Conservation (phyloP, 768 basidiomycete species). For the Macrocybe gigantea region DNA sequence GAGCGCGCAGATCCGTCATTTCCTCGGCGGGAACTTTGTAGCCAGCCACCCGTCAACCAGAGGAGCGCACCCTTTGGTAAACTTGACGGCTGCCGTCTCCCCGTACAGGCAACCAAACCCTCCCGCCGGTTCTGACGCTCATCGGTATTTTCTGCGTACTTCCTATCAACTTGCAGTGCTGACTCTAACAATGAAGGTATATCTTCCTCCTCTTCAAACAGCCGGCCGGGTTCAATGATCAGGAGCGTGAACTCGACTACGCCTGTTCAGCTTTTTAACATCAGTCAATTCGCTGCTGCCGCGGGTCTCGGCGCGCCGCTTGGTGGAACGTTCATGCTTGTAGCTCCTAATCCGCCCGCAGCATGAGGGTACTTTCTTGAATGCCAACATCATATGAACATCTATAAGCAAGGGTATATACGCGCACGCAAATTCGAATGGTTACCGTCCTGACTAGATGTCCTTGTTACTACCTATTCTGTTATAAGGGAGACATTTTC, state of each 20-base stretch:
- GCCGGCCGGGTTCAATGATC: slow-evolving; percentile 20
- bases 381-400: too few relatives aligned
- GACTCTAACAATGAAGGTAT: slow-evolving; percentile 15
- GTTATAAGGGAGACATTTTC: slow-evolving; percentile 21
- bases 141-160: slow-evolving; percentile 23
- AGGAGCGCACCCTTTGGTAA: slow-evolving; percentile 14
- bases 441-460: too few relatives aligned
- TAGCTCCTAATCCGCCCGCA: slow-evolving; percentile 14
- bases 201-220: slow-evolving; percentile 29
- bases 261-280: slow-evolving; percentile 21
- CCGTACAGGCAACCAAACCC: slow-evolving; percentile 36
- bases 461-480: too few relatives aligned
- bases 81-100: slow-evolving; percentile 35
- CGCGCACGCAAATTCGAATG: too few relatives aligned
- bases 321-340: slow-evolving; percentile 31
- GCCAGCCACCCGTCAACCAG: background rate
- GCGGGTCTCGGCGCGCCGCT: slow-evolving; percentile 26
- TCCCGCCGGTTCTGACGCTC: slow-evolving; percentile 33
- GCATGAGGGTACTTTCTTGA: too few relatives aligned
- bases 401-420: too few relatives aligned
- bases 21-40: slow-evolving; percentile 23
- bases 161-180: too few relatives aligned
- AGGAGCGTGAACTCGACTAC: slow-evolving; percentile 21
- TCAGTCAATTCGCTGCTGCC: slow-evolving; percentile 25
- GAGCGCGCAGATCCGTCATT: slow-evolving; percentile 25